phyloP scores from a whole-genome alignment of 2,329 filamentous ascomycete species.

The Colletotrichum tabaci region DNA sequence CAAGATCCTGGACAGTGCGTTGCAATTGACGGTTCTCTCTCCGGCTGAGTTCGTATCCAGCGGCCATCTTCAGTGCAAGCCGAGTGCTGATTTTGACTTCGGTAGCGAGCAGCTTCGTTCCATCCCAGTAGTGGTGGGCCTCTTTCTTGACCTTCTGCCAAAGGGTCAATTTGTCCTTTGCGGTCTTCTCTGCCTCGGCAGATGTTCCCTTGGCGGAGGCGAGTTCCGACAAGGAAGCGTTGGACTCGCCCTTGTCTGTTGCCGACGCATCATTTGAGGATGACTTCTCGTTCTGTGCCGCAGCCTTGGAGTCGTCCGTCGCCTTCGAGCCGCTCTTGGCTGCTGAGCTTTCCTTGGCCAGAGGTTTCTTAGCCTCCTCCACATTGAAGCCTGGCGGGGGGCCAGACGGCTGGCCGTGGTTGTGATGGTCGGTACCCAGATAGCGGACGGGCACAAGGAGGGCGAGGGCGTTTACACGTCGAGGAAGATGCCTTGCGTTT shows the following conservation, averaged over 20 bases:
- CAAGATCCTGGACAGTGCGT: constrained; percentile 94
- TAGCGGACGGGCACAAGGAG: constrained; percentile 70
- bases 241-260: constrained; percentile 54
- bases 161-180: constrained; percentile 87
- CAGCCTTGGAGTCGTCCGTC: constrained; percentile 45
- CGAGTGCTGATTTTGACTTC: constrained; percentile 95
- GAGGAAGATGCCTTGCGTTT: constrained; percentile 61
- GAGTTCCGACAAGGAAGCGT: constrained; percentile 71
- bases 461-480: constrained; percentile 66
- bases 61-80: constrained; percentile 96
- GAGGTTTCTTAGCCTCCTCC: constrained; percentile 89
- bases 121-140: constrained; percentile 96
- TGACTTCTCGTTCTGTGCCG: constrained; percentile 42
- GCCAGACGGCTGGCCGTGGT: constrained; percentile 65
- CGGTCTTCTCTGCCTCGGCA: constrained; percentile 71
- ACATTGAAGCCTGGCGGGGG: constrained; percentile 93
- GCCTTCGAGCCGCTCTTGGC: constrained; percentile 54
- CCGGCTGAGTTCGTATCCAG: constrained; percentile 94
- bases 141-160: constrained; percentile 97
- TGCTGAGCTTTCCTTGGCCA: constrained; percentile 69
- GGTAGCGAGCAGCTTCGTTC: constrained; percentile 92
- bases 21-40: constrained; percentile 94
- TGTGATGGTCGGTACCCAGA: constrained; percentile 73
- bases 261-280: constrained; percentile 49
- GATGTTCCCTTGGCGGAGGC: constrained; percentile 75